These are phyloP conservation scores for Kernera saxatilis DNA, from an alignment of 345 rosid genomes.

Conservation along the genomic window DNA sequence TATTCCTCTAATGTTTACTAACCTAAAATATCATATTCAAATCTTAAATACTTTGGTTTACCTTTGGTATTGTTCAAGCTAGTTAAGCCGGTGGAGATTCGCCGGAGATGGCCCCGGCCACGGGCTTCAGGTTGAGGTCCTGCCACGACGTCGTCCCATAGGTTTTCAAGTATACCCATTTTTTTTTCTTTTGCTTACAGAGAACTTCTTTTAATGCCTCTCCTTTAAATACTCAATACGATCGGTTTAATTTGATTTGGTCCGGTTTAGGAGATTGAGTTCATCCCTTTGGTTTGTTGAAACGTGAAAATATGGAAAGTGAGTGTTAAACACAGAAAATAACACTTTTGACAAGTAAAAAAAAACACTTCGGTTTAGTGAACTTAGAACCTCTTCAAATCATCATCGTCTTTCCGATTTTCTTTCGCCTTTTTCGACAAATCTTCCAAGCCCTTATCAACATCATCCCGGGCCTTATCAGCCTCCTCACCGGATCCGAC, in stretches of 20 bases:
- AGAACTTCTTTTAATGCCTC: not conserved
- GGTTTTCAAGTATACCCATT: constrained; percentile 30
- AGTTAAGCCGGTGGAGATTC: constrained; percentile 32
- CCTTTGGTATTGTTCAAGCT: constrained; percentile 35
- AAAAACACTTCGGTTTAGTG: not conserved
- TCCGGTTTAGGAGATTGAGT: not conserved
- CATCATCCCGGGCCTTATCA: constrained; percentile 19
- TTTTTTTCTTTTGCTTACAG: constrained; percentile 5
- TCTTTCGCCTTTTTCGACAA: constrained; percentile 12
- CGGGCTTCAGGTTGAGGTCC: constrained; percentile 88
- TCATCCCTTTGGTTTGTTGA: not conserved
- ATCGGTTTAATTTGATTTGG: constrained; percentile 5
- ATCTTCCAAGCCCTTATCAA: constrained; percentile 20
- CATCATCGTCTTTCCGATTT: constrained; percentile 11
- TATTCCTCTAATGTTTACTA: not conserved
- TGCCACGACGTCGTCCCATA: constrained; percentile 86
- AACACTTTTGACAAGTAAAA: not conserved
- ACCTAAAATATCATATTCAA: not conserved
- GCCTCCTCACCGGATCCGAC: constrained; percentile 31
- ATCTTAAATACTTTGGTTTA: not conserved
- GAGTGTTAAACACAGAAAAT: not conserved
- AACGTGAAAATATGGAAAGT: not conserved
- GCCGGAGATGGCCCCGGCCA: constrained; percentile 74
- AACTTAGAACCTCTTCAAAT: constrained; percentile 13
- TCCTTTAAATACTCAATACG: constrained; percentile 16